Conservation (phyloP, 768 basidiomycete genomes). For the Psilocybe subaeruginosa region DNA sequence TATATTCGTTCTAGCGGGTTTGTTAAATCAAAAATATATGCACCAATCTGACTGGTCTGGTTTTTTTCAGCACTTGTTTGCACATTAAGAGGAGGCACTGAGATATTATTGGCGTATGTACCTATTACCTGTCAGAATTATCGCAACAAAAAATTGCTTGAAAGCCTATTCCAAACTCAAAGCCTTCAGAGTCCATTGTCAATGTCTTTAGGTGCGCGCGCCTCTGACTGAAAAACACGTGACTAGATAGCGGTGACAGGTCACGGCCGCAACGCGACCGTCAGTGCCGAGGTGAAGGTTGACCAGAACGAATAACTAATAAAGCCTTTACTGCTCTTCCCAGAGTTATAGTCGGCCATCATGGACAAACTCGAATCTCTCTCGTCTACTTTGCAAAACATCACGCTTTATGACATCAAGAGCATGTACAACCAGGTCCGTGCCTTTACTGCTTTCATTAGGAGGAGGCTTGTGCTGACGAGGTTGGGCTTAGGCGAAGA, state of each 20-base stretch:
- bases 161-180: too few species aligned
- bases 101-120: too few species aligned
- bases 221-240: neutral
- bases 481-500: conserved; percentile 71
- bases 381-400: conserved; percentile 72
- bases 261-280: neutral
- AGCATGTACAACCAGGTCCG: conserved; percentile 90
- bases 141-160: too few species aligned
- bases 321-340: neutral
- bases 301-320: neutral
- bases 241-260: conserved; percentile 3
- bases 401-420: conserved; percentile 94
- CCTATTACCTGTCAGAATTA: too few species aligned
- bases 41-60: too few species aligned
- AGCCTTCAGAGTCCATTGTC: too few species aligned
- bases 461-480: conserved; percentile 19
- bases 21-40: too few species aligned
- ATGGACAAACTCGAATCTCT: conserved; percentile 87
- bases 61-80: too few species aligned
- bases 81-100: too few species aligned
- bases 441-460: conserved; percentile 8
- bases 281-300: neutral
- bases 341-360: conserved; percentile 10
- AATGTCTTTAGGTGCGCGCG: neutral
- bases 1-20: too few species aligned